phyloP scores from a whole-genome alignment of 2,329 filamentous ascomycete species.

The Ophiocordyceps camponoti-leonardi region DNA sequence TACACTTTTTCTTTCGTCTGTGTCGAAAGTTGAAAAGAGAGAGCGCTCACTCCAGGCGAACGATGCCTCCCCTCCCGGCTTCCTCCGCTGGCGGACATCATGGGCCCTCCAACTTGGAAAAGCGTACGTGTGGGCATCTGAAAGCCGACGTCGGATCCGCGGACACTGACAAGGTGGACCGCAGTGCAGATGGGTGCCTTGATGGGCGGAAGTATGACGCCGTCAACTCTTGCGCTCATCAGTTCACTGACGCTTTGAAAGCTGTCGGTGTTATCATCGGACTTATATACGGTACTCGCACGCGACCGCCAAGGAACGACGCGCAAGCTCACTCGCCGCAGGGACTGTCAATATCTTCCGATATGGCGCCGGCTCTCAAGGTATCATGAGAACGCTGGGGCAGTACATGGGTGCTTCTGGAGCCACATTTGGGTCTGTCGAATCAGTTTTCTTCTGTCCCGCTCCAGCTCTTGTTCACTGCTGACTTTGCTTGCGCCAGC shows the following conservation, averaged over 20 bases:
- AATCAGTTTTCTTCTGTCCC: neutral
- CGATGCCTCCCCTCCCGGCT: constrained; percentile 24
- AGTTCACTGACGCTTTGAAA: constrained; percentile 23
- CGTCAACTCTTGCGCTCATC: neutral
- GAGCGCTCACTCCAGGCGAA: constrained; percentile 1
- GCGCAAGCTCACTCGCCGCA: constrained; percentile 19
- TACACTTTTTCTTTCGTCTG: neutral
- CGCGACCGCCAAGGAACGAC: neutral
- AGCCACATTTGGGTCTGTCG: constrained; percentile 73
- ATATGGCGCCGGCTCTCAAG: constrained; percentile 83
- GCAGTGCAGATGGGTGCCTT: constrained; percentile 79
- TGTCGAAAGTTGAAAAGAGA: neutral
- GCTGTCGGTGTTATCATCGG: constrained; percentile 93
- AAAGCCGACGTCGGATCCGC: constrained; percentile 1
- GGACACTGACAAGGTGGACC: constrained; percentile 2
- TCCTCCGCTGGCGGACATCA: constrained; percentile 21
- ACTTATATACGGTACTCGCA: constrained; percentile 73
- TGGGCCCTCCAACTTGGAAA: constrained; percentile 36
- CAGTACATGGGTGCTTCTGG: constrained; percentile 96
- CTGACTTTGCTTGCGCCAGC: constrained; percentile 15
- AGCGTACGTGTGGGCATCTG: constrained; percentile 24
- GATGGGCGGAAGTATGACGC: constrained; percentile 90
- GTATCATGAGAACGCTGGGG: constrained; percentile 82
- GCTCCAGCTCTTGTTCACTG: neutral
- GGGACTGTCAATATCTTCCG: constrained; percentile 89